Base-by-base conservation (phyloP, 345 rosid genomes). In the Geranium brycei region DNA sequence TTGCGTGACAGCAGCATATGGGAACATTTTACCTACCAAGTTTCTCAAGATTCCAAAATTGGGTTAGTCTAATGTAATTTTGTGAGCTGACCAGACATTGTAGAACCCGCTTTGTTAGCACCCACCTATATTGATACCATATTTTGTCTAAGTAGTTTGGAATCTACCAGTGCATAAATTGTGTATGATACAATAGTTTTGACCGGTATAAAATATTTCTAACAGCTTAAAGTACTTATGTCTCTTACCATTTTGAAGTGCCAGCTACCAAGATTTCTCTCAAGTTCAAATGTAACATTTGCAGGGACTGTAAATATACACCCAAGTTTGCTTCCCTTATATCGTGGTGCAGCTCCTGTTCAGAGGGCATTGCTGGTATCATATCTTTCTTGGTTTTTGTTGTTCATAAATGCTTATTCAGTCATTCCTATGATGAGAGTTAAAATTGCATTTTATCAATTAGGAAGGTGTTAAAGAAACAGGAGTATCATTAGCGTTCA, bases 341-440 rank as follows among this genome's bases (percentile, higher is more conserved):
- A 92, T 61, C 95, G 95, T 70, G 97, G 98, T 57, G 98, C 96
- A 77, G 96, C 98, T 73, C 96, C 96, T 64, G 97, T 87, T 73
- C 99, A 93, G 71, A 83, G 97, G 75, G 91, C 91, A 59, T 72
- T 89, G 70, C 84, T 85, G 95, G 97, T 90, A 58, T 65, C 35
- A 61, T 60, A 18, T 12, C 63, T 51, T 61, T 58, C n/a, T 62
- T 31, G 38, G 66, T 62, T 64, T 10, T 15, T 47, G 40, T 59
- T 51, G 17, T 60, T 40, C 51, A 56, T 17, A 57, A 4, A 5
- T 47, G 60, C 32, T 7, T 38, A 65, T 56, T 47, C 35, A 58
- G 31, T 62, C n/a, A 62, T 58, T 66, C 51, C 19, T 32, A 16
- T 7, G 35, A 13, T 47, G 15, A 47, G 53, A 8, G 7, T 8